Percentiles rank a stretch among this genome's conserved stretches.
These are phyloP conservation scores for Phyllosticta ampelicida DNA, from an alignment of 2,329 filamentous ascomycete genomes.

Conservation along the genomic window DNA sequence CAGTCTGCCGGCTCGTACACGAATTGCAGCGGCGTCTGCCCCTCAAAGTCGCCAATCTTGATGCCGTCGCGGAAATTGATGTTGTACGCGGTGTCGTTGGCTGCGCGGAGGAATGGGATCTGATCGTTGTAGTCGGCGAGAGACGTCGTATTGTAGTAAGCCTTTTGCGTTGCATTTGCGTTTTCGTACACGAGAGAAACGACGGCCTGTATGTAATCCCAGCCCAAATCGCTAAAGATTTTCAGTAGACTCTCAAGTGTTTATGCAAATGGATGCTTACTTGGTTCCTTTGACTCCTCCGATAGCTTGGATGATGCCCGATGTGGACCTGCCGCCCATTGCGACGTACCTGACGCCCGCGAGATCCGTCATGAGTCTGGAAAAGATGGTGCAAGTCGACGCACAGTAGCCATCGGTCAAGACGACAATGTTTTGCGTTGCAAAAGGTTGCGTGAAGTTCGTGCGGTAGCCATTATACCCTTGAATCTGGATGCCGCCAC, in stretches of 20 bases:
- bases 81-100: conserved; percentile 19
- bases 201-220: conserved; percentile 22
- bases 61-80: conserved; percentile 33
- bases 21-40: conserved; percentile 47
- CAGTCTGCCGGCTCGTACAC: conserved; percentile 52
- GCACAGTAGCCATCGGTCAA: conserved; percentile 45
- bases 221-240: conserved; percentile 22
- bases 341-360: conserved; percentile 46
- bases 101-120: conserved; percentile 21
- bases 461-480: conserved; percentile 27
- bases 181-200: conserved; percentile 11
- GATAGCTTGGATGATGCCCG: conserved; percentile 42
- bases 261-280: not conserved
- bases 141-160: conserved; percentile 21
- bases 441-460: conserved; percentile 40
- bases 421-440: conserved; percentile 47
- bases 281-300: conserved; percentile 53
- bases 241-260: not conserved
- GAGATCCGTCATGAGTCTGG: conserved; percentile 42
- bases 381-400: conserved; percentile 50
- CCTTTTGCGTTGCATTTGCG: conserved; percentile 17
- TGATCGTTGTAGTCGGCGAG: conserved; percentile 23
- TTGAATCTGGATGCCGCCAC: conserved; percentile 25
- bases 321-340: conserved; percentile 48
- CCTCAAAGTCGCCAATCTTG: conserved; percentile 29